Evolutionary conservation across 2,329 filamentous ascomycete species (phyloP).

Genomic region (Cytospora leucostoma): DNA sequence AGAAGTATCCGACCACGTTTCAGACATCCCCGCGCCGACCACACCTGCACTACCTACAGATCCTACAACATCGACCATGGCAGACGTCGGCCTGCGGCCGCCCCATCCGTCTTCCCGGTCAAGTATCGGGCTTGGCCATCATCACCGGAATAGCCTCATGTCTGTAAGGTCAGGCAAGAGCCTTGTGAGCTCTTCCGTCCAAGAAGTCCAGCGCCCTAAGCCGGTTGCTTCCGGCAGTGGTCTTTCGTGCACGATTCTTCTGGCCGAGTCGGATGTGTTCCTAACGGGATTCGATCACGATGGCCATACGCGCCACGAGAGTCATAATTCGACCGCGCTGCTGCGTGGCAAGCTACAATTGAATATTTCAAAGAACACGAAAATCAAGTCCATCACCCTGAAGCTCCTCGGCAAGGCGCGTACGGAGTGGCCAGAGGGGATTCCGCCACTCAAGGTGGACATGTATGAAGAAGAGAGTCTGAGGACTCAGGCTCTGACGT

Average conservation of each 20-base stretch:
- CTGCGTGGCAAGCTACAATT: constrained; percentile 82
- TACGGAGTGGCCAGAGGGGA: constrained; percentile 96
- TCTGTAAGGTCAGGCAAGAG: constrained; percentile 54
- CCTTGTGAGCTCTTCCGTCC: constrained; percentile 52
- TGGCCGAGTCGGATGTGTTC: constrained; percentile 81
- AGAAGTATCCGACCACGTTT: background rate
- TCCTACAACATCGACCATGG: constrained; percentile 14
- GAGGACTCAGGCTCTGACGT: constrained; percentile 85
- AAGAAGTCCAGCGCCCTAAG: constrained; percentile 57
- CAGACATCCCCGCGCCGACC: background rate
- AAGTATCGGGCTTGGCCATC: constrained; percentile 15
- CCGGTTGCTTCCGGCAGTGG: constrained; percentile 79
- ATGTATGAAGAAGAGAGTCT: constrained; percentile 82
- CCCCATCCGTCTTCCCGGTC: constrained; percentile 14
- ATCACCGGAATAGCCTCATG: constrained; percentile 52
- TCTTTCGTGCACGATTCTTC: constrained; percentile 69
- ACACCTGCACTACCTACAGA: background rate
- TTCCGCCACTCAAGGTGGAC: constrained; percentile 83
- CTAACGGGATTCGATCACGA: constrained; percentile 77
- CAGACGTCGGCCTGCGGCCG: constrained; percentile 16
- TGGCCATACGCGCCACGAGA: constrained; percentile 55
- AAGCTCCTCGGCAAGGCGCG: constrained; percentile 82
- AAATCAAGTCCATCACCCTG: constrained; percentile 87
- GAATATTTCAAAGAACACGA: constrained; percentile 82
- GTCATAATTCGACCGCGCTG: constrained; percentile 71